Evolutionary conservation across 2,329 filamentous ascomycete species (phyloP).

Genomic region (Fusarium concolor): DNA sequence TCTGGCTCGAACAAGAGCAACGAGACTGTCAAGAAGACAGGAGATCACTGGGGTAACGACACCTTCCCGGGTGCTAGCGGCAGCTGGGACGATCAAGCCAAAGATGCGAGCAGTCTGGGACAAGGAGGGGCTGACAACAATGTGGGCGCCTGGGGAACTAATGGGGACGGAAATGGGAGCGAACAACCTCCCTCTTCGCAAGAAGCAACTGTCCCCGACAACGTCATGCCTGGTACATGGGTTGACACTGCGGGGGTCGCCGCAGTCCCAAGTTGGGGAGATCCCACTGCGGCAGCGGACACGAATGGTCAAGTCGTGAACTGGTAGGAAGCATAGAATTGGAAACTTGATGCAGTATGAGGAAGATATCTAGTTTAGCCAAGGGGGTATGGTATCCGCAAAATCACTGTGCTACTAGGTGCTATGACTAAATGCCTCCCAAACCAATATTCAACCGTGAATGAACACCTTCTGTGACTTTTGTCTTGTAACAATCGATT

Average conservation of each 20-base stretch:
- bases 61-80: conserved; percentile 20
- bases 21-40: conserved; percentile 26
- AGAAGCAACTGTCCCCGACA: conserved; percentile 29
- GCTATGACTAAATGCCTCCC: conserved; percentile 23
- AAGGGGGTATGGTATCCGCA: conserved; percentile 34
- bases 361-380: conserved; percentile 32
- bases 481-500: conserved; percentile 4
- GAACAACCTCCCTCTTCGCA: not conserved
- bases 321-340: conserved; percentile 23
- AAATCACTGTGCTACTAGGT: conserved; percentile 32
- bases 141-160: conserved; percentile 23
- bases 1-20: conserved; percentile 35
- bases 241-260: conserved; percentile 15
- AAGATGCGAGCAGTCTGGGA: conserved; percentile 18
- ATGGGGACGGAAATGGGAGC: conserved; percentile 1
- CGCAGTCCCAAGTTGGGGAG: conserved; percentile 45
- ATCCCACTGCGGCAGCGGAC: conserved; percentile 48
- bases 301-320: conserved; percentile 42
- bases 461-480: conserved; percentile 2
- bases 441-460: conserved; percentile 15
- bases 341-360: conserved; percentile 11
- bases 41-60: conserved; percentile 40
- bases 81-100: conserved; percentile 10
- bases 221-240: conserved; percentile 52
- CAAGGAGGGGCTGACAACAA: conserved; percentile 33